Base-by-base conservation (phyloP, 768 basidiomycete genomes). In the Agaricus blazei region DNA sequence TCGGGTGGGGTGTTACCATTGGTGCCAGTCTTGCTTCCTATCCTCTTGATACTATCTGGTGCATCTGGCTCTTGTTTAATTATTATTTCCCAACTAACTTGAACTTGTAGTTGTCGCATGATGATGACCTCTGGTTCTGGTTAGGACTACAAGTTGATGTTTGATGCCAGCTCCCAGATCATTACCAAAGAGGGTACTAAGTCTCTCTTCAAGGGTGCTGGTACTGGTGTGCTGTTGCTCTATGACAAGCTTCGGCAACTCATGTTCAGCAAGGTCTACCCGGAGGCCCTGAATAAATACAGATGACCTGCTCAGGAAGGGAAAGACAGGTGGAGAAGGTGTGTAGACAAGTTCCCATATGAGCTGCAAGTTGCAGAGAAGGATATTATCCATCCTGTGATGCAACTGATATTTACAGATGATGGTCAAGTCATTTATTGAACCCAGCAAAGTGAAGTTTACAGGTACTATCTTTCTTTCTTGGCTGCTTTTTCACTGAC, bases 231-330 rank as follows among this genome's bases (percentile, higher is more conserved):
- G 66, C 76, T 99, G 70, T 98, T 96, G 51, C 79, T 98, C 59
- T 98, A 98, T 78, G 97, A 98, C 86, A 96, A 98, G 80, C 85
- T 97, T 68, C 96, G 98, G 74, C 81, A 92, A 72, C 72, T 93
- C 65, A 74, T 95, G 82, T 98, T 98, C 77, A 93, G 95, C 85
- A 97, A 96, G 84, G 95, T 98, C 75, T 98, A 98, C 90, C 93
- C 62, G 94, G 93, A 79, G 92, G 60, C n/a, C 59, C 60, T 43
- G 60, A 58, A 44, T 61, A 61, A 57, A 61, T 46, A 19, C 19
- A 19, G 19, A 19, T 19, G 19, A 19, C 19, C 19, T 19, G 19
- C 19, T 19, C 19, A 19, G 19, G 19, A 19, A 19, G 19, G 19
- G 19, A 19, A 19, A 19, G 19, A 19, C 19, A 19, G 19, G 19